phyloP scores from a whole-genome alignment of 768 basidiomycete genomes.

The Mycena epipterygia region DNA sequence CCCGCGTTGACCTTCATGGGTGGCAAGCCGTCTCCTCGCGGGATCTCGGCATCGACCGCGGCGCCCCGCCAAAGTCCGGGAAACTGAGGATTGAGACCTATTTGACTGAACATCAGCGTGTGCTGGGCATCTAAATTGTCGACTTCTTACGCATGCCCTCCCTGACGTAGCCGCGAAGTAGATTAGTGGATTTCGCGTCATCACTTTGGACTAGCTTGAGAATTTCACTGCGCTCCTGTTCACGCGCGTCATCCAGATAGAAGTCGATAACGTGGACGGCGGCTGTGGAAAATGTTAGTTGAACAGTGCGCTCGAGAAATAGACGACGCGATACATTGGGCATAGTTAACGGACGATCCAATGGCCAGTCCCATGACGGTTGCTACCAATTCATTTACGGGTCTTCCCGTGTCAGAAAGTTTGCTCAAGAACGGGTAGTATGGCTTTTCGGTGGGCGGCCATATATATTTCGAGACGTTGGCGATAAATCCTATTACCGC shows the following conservation, averaged over 20 bases:
- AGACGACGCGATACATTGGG: constrained; percentile 51
- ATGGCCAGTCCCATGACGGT: constrained; percentile 62
- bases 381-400: constrained; percentile 57
- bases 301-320: neutral
- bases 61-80: constrained; percentile 56
- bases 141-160: constrained; percentile 61
- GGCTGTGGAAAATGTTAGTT: constrained; percentile 42
- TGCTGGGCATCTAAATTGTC: neutral
- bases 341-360: constrained; percentile 60
- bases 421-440: constrained; percentile 55
- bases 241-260: constrained; percentile 60
- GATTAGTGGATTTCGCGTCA: constrained; percentile 48
- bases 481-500: constrained; percentile 43
- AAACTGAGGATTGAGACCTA: constrained; percentile 57
- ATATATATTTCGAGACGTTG: constrained; percentile 42
- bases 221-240: constrained; percentile 55
- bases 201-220: constrained; percentile 48
- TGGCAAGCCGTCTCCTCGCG: constrained; percentile 42
- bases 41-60: constrained; percentile 41
- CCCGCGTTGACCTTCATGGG: constrained; percentile 46
- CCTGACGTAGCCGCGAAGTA: constrained; percentile 62
- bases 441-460: constrained; percentile 49
- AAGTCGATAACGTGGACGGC: constrained; percentile 65
- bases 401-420: constrained; percentile 52
- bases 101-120: neutral